Base-by-base conservation (phyloP, 768 basidiomycete genomes). In the Mrakia gelida region DNA sequence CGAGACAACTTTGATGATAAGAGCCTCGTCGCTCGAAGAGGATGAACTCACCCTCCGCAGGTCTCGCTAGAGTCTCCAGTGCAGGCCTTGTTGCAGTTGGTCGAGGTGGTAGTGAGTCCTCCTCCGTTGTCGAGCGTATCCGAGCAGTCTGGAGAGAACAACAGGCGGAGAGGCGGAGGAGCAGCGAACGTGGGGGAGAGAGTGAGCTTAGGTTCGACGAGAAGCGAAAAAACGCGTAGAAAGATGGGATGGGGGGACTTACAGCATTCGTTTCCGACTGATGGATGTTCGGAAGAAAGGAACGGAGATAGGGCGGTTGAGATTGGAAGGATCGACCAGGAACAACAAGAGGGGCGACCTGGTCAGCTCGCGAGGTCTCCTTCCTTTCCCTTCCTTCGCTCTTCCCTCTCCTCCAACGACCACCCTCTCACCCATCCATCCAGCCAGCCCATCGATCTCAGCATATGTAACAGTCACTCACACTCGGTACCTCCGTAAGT, bases 11-110 rank as follows among this genome's bases (percentile, higher is more conserved):
- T 18, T 32, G 13, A 3, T 45, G 49, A 52, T 52, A 52, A 52
- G 49, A 21, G 18, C 7, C 15, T 52, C 45, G 2, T 52, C 49
- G 45, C 15, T 52, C 45, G 23, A n/a, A 26, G 5, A 34, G 15
- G 30, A n/a, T 52, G 10, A 15, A 67, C 77, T 70, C 16, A 78
- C 77, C 77, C 77, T 70, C 77, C 77, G 26, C 77, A 78, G 13
- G n/a, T 67, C 3, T 28, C 23, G 34, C 32, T 70, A 38, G 77
- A 75, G 41, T 78, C 77, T 38, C 77, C 77, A n/a, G 73, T 68
- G 52, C 77, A 78, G 30, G 77, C n/a, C 10, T 52, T 41, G 63
- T 30, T 30, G 73, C 77, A 78, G 1, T 32, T 26, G 9, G 65
- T 34, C 7, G 11, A 9, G n/a, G 67, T 9, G 0, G 65, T 56